Conservation (phyloP, 2,329 filamentous ascomycete species). For the Diaporthe ampelina region DNA sequence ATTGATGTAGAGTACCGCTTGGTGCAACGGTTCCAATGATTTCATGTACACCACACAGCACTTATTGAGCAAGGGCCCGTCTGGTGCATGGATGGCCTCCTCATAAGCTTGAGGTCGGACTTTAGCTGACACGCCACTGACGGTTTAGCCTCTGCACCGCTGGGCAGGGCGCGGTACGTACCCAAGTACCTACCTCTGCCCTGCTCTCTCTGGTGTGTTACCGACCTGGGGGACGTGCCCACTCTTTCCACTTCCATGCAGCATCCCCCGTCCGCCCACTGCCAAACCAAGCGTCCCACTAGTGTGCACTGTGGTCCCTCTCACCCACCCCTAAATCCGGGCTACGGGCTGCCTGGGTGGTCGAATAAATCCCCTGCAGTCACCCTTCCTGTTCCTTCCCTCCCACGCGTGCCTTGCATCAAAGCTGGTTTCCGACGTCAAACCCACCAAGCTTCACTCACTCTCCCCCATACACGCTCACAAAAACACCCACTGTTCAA, state of each 20-base stretch:
- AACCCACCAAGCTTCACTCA: slow-evolving; percentile 11
- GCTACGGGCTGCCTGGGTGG: slow-evolving; percentile 20
- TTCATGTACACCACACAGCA: background rate
- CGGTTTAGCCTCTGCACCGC: slow-evolving; percentile 3
- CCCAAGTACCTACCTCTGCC: background rate
- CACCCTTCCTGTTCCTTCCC: slow-evolving; percentile 29
- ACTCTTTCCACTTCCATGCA: background rate
- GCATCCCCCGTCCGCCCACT: background rate
- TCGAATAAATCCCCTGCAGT: slow-evolving; percentile 31
- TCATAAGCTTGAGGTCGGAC: slow-evolving; percentile 33
- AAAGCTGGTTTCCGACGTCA: slow-evolving; percentile 25
- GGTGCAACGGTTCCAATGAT: slow-evolving; percentile 4
- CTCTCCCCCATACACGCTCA: background rate
- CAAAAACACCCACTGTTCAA: slow-evolving; percentile 11
- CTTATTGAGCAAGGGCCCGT: slow-evolving; percentile 8
- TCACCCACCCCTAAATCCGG: slow-evolving; percentile 20
- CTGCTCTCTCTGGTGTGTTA: background rate
- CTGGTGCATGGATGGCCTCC: slow-evolving; percentile 2
- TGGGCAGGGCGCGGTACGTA: background rate
- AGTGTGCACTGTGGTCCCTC: background rate
- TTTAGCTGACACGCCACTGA: slow-evolving; percentile 29
- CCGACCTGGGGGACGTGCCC: slow-evolving; percentile 24
- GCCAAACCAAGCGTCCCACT: slow-evolving; percentile 23
- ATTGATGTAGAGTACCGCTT: background rate
- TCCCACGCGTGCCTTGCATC: slow-evolving; percentile 26